Conservation (phyloP, 345 rosid genomes). For the Aegle marmelos region DNA sequence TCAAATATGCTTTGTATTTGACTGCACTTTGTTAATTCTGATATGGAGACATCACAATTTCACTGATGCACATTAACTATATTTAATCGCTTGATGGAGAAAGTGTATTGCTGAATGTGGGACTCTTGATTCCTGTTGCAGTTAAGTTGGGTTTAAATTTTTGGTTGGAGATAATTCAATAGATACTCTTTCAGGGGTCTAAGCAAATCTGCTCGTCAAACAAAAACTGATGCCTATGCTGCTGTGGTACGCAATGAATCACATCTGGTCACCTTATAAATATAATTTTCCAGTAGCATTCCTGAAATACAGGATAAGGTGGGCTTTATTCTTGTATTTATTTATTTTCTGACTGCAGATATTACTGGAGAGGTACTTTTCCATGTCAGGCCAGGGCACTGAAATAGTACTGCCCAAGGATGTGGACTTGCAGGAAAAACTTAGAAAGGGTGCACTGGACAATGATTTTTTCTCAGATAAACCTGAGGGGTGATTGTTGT, state of each 20-base stretch:
- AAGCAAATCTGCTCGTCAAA: constrained; percentile 49
- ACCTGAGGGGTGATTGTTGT: constrained; percentile 12
- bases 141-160: neutral
- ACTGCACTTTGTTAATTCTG: neutral
- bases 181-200: constrained; percentile 62
- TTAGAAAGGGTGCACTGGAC: constrained; percentile 57
- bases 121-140: neutral
- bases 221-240: constrained; percentile 67
- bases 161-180: neutral
- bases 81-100: neutral
- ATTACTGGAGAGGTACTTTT: constrained; percentile 80
- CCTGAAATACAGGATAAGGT: neutral
- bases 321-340: neutral
- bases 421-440: constrained; percentile 65
- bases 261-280: neutral
- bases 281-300: neutral
- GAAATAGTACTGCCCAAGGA: constrained; percentile 81
- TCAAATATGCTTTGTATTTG: neutral
- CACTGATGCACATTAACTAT: neutral
- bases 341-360: constrained; percentile 43
- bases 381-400: constrained; percentile 45
- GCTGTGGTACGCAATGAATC: constrained; percentile 55
- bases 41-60: neutral
- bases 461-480: constrained; percentile 44
- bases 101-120: neutral